Conservation (phyloP, 2,329 filamentous ascomycete genomes). For the Onygena corvina region DNA sequence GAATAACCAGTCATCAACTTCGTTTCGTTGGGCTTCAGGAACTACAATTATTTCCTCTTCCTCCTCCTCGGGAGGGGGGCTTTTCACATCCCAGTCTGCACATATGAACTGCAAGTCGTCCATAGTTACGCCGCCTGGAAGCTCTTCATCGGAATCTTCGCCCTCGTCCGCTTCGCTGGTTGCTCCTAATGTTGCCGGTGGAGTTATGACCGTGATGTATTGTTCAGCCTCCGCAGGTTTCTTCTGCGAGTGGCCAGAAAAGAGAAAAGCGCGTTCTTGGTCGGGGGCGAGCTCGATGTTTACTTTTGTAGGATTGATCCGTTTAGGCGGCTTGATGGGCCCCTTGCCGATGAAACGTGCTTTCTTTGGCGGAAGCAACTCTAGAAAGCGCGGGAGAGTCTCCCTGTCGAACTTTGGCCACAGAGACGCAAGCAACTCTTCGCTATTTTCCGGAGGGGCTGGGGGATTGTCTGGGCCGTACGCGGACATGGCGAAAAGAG, state of each 20-base stretch:
- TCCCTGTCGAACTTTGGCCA: conserved; percentile 73
- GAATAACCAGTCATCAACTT: conserved; percentile 43
- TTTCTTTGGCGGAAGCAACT: conserved; percentile 69
- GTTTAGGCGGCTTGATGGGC: conserved; percentile 65
- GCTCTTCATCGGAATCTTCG: conserved; percentile 51
- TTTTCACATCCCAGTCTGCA: conserved; percentile 66
- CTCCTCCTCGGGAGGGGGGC: conserved; percentile 38
- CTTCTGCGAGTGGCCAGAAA: conserved; percentile 51
- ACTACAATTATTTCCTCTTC: conserved; percentile 12
- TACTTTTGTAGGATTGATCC: conserved; percentile 74
- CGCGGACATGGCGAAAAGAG: conserved; percentile 36
- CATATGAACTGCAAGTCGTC: conserved; percentile 76
- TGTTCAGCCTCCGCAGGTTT: conserved; percentile 42
- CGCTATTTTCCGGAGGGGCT: conserved; percentile 57
- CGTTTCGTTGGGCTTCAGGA: conserved; percentile 41
- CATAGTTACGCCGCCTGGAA: conserved; percentile 57
- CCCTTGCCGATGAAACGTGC: conserved; percentile 68
- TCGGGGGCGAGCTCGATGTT: conserved; percentile 76
- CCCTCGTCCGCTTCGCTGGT: conserved; percentile 38
- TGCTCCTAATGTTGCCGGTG: conserved; percentile 38
- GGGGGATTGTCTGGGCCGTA: conserved; percentile 49
- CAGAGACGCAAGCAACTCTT: conserved; percentile 64
- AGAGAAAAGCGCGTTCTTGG: conserved; percentile 72
- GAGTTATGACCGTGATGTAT: conserved; percentile 40
- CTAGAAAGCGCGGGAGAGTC: conserved; percentile 63